Percentiles rank a stretch among this genome's conserved stretches.
Conservation (phyloP, 495 filamentous ascomycete genomes). For the Neurospora sp. region DNA sequence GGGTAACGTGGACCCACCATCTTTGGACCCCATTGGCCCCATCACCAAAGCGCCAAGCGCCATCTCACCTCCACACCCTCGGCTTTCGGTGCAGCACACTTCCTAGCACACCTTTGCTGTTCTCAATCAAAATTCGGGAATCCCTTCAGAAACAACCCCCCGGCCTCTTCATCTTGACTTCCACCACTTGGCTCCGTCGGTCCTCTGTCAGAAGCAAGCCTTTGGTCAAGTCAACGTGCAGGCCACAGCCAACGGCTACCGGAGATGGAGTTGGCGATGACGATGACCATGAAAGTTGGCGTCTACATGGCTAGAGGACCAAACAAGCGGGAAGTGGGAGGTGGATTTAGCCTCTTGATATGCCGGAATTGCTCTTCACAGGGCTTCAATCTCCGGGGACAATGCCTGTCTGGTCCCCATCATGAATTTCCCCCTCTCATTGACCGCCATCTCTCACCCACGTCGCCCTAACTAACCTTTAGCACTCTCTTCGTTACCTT, state of each 20-base stretch:
- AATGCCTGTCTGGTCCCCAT: neutral
- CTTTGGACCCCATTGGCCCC: neutral
- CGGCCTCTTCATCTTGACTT: neutral
- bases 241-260: neutral
- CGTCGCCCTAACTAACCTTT: neutral
- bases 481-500: neutral
- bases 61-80: neutral
- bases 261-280: neutral
- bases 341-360: neutral
- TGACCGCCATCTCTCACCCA: neutral
- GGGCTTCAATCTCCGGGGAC: neutral
- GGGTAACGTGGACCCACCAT: neutral
- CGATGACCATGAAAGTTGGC: neutral
- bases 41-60: neutral
- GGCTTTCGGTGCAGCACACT: neutral
- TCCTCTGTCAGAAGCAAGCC: neutral
- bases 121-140: neutral
- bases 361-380: neutral
- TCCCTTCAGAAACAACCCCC: neutral
- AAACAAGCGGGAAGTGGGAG: neutral
- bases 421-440: neutral
- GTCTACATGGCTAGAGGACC: neutral
- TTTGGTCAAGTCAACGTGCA: neutral
- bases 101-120: neutral
- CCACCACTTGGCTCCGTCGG: neutral